These are phyloP conservation scores for Xylaria sp. DNA, from an alignment of 2,329 filamentous ascomycete species.

Conservation along the genomic window DNA sequence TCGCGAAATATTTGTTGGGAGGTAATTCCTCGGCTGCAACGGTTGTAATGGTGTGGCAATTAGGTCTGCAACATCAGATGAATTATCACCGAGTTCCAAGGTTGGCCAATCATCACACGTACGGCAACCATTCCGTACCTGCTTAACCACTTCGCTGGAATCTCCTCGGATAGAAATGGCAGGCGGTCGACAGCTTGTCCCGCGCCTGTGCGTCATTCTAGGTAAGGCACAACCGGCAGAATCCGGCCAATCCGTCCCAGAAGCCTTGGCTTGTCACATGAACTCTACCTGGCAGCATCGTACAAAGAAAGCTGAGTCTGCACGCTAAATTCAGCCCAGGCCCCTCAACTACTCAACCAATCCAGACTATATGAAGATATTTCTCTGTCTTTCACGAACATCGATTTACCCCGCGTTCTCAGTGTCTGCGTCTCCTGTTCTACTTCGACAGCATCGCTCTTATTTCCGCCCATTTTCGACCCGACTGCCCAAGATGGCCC, in stretches of 20 bases:
- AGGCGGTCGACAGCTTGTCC: slow-evolving; percentile 31
- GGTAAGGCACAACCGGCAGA: slow-evolving; percentile 31
- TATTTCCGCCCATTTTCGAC: slow-evolving; percentile 32
- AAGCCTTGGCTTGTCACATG: slow-evolving; percentile 34
- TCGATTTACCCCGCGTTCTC: slow-evolving; percentile 23
- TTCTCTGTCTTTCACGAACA: slow-evolving; percentile 17
- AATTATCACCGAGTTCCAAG: slow-evolving; percentile 5
- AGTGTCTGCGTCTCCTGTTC: slow-evolving; percentile 9
- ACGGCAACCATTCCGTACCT: background rate
- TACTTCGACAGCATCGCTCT: slow-evolving; percentile 9
- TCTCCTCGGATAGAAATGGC: slow-evolving; percentile 7
- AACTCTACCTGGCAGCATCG: background rate
- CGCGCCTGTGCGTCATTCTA: slow-evolving; percentile 34
- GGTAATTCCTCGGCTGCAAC: slow-evolving; percentile 15
- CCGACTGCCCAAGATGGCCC: slow-evolving; percentile 44
- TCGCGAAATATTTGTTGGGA: background rate
- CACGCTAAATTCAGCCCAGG: background rate
- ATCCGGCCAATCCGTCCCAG: slow-evolving; percentile 11
- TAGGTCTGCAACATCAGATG: slow-evolving; percentile 3
- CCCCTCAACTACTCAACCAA: background rate
- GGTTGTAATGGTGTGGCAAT: background rate
- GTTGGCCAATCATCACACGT: slow-evolving; percentile 13
- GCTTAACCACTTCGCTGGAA: slow-evolving; percentile 22
- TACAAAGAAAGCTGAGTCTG: slow-evolving; percentile 6
- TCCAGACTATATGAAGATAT: slow-evolving; percentile 30